Conservation (phyloP, 805 yeast genomes). For the Teunomyces kruisii region DNA sequence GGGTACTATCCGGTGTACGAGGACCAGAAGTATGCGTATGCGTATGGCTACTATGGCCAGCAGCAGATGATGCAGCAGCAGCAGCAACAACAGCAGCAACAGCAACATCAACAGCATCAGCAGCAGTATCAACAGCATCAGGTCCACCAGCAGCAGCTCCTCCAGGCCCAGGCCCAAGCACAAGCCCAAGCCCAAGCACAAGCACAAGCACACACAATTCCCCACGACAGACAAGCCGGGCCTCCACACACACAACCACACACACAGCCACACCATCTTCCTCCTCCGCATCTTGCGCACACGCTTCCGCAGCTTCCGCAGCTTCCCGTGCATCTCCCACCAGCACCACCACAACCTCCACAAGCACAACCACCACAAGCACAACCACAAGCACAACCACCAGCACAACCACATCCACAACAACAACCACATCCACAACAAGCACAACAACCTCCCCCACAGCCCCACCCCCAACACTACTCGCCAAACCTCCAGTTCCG, state of each 20-base stretch:
- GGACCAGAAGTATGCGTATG: background rate
- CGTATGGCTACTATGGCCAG: background rate
- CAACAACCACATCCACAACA: slow-evolving; percentile 1
- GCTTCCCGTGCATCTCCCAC: slow-evolving; percentile 7
- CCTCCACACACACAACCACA: slow-evolving; percentile 7
- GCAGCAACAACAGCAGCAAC: no score
- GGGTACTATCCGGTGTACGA: slow-evolving; percentile 4
- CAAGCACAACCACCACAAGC: slow-evolving; percentile 1
- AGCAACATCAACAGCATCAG: no score
- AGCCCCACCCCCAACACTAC: slow-evolving; percentile 18
- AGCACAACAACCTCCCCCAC: slow-evolving; percentile 1
- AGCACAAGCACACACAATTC: no score
- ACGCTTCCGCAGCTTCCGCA: slow-evolving; percentile 3
- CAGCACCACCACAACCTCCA: slow-evolving; percentile 3
- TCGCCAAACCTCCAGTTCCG: slow-evolving; percentile 32
- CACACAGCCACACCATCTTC: slow-evolving; percentile 6
- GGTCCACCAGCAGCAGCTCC: no score
- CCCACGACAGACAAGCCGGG: background rate
- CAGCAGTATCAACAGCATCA: no score
- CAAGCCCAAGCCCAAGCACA: no score
- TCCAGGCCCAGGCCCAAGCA: no score
- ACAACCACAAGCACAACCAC: slow-evolving; percentile 3
- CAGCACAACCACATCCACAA: slow-evolving; percentile 2
- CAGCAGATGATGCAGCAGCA: background rate
- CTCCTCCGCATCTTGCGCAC: slow-evolving; percentile 1